These are phyloP conservation scores for Fusarium proliferatum DNA, from an alignment of 2,329 filamentous ascomycete genomes.

Conservation along the genomic window DNA sequence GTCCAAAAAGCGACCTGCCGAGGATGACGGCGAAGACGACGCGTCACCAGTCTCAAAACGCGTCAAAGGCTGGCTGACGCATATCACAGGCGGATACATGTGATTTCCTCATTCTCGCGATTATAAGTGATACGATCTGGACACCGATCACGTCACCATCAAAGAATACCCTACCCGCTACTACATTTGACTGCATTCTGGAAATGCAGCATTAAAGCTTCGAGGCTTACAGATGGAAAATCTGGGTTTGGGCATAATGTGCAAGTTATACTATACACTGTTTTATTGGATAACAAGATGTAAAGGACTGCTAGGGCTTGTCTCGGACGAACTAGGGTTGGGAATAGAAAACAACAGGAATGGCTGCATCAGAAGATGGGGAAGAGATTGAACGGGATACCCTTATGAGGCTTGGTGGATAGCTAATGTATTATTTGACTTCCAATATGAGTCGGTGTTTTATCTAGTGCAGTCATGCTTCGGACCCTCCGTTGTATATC, in stretches of 20 bases:
- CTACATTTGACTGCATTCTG: background rate
- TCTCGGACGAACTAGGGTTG: background rate
- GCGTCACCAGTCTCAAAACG: constrained; percentile 17
- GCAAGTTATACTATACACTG: background rate
- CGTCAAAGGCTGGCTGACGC: constrained; percentile 12
- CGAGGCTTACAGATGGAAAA: background rate
- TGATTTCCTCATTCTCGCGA: background rate
- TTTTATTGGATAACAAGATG: background rate
- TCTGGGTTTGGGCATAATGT: background rate
- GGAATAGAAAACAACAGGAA: background rate
- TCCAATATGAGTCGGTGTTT: background rate
- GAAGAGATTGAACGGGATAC: background rate
- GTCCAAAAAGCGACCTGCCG: constrained; percentile 3
- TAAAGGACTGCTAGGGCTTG: background rate
- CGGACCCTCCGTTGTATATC: fast-evolving
- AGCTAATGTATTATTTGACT: background rate
- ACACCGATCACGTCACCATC: background rate
- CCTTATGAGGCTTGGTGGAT: background rate
- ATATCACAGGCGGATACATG: constrained; percentile 15
- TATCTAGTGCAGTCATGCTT: fast-evolving
- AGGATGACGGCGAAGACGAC: constrained; percentile 6
- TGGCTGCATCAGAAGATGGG: too few species aligned
- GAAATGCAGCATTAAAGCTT: background rate
- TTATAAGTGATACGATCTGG: background rate
- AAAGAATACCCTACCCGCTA: background rate